Percentiles rank a stretch among this genome's conserved stretches.
These are phyloP conservation scores for Saprolegnia diclina DNA, from an alignment of 352 stramenopile genomes.

Conservation along the genomic window DNA sequence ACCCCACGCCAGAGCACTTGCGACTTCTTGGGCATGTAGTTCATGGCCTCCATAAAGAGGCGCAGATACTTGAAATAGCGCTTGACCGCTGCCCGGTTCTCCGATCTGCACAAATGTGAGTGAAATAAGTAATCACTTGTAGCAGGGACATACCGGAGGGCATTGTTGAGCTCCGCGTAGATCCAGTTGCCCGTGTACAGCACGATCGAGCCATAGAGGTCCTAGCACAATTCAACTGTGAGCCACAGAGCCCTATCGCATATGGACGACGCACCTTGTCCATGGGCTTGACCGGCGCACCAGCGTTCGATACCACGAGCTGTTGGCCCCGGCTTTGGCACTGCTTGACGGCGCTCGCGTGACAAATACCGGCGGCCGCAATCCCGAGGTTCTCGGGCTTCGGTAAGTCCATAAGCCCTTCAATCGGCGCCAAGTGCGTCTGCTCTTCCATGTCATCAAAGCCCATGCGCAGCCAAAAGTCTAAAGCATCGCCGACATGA, in stretches of 20 bases:
- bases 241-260: background rate
- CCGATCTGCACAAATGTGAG: background rate
- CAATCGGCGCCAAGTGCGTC: slow-evolving; percentile 14
- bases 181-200: slow-evolving; percentile 21
- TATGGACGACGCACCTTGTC: slow-evolving; percentile 15
- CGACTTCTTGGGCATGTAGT: slow-evolving; percentile 14
- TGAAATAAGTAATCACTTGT: background rate
- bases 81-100: slow-evolving; percentile 5
- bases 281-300: background rate
- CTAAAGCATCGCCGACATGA: background rate
- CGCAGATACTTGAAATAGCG: slow-evolving; percentile 19
- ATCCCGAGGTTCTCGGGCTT: background rate
- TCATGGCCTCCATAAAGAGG: slow-evolving; percentile 19
- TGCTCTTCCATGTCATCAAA: slow-evolving; percentile 26
- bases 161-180: slow-evolving; percentile 7
- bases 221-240: background rate
- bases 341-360: slow-evolving; percentile 11
- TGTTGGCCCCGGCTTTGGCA: slow-evolving; percentile 5
- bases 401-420: slow-evolving; percentile 20
- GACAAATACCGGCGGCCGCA: slow-evolving; percentile 5
- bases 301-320: background rate
- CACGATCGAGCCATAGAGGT: slow-evolving; percentile 19
- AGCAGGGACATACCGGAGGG: background rate
- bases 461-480: slow-evolving; percentile 23
- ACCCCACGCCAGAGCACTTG: slow-evolving; percentile 18